phyloP scores from a whole-genome alignment of 352 stramenopile species.

The Phytopythium cucurbitacearum region DNA sequence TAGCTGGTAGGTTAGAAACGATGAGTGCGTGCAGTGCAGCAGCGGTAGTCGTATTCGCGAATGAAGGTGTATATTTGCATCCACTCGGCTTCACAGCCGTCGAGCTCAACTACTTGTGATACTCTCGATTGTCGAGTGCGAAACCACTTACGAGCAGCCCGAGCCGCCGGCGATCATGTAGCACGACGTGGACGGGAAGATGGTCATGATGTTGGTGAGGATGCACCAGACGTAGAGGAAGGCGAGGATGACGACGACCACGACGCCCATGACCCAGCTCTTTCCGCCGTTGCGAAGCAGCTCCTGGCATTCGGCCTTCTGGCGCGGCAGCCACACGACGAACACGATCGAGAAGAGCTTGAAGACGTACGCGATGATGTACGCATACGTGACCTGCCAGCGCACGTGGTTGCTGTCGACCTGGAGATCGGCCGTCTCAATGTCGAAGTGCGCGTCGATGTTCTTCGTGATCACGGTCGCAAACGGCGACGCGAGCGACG shows the following conservation, averaged over 20 bases:
- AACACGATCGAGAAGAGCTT: constrained; percentile 22
- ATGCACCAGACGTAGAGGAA: constrained; percentile 18
- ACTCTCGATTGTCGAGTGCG: no score
- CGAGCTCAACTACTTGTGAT: no score
- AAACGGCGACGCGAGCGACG: constrained; percentile 23
- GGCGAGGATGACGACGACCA: constrained; percentile 12
- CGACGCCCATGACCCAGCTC: constrained; percentile 20
- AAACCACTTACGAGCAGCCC: constrained; percentile 13
- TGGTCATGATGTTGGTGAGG: constrained; percentile 32
- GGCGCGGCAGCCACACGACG: constrained; percentile 19
- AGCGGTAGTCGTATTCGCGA: no score
- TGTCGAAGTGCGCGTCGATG: constrained; percentile 18
- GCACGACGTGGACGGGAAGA: constrained; percentile 24
- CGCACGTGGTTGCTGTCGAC: constrained; percentile 23
- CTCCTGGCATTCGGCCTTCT: constrained; percentile 18
- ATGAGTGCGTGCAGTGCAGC: no score
- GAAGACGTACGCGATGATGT: constrained; percentile 24
- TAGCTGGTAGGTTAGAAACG: neutral
- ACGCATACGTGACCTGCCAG: constrained; percentile 27
- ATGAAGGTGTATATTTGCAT: no score
- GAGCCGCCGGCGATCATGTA: constrained; percentile 23
- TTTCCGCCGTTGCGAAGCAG: constrained; percentile 17
- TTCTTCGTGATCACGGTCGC: constrained; percentile 25
- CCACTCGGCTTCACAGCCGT: no score
- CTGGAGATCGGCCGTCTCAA: constrained; percentile 14